phyloP scores from a whole-genome alignment of 2,329 filamentous ascomycete genomes.

The Fusarium verrucosum region DNA sequence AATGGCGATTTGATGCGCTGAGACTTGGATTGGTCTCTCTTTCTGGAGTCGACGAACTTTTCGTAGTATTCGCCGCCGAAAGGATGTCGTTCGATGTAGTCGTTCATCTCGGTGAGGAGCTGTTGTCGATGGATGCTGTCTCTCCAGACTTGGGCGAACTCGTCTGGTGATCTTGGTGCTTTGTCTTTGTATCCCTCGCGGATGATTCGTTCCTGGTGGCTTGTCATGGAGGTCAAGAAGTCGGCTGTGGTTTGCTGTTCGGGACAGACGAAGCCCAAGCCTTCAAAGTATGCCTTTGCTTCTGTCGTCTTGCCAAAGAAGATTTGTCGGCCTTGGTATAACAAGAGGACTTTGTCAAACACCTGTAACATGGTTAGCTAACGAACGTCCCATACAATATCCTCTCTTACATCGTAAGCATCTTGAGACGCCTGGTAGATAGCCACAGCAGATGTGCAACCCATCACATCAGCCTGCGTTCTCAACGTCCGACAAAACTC shows the following conservation, averaged over 20 bases:
- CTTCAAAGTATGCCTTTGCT: conserved; percentile 44
- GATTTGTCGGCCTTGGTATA: conserved; percentile 74
- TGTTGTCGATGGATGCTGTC: conserved; percentile 36
- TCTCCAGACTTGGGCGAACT: conserved; percentile 51
- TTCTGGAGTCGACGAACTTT: conserved; percentile 37
- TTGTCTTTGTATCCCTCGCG: conserved; percentile 47
- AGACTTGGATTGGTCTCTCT: conserved; percentile 38
- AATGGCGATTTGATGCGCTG: conserved; percentile 36
- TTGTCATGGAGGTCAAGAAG: conserved; percentile 68
- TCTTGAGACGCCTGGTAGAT: conserved; percentile 68
- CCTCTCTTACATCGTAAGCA: conserved; percentile 39
- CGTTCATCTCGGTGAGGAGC: conserved; percentile 45
- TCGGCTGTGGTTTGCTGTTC: conserved; percentile 72
- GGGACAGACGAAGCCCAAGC: conserved; percentile 66
- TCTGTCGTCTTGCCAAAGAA: conserved; percentile 50
- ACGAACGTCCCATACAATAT: accelerated
- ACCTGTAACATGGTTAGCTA: conserved; percentile 41
- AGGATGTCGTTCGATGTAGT: conserved; percentile 42
- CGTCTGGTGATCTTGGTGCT: conserved; percentile 49
- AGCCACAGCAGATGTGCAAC: conserved; percentile 67
- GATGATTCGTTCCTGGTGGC: conserved; percentile 48
- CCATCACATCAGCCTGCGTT: conserved; percentile 67
- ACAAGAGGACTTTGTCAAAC: conserved; percentile 74
- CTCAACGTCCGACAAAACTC: conserved; percentile 71
- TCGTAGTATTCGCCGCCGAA: conserved; percentile 43